Base-by-base conservation (phyloP, 805 yeast genomes). In the Ogataea neopini region DNA sequence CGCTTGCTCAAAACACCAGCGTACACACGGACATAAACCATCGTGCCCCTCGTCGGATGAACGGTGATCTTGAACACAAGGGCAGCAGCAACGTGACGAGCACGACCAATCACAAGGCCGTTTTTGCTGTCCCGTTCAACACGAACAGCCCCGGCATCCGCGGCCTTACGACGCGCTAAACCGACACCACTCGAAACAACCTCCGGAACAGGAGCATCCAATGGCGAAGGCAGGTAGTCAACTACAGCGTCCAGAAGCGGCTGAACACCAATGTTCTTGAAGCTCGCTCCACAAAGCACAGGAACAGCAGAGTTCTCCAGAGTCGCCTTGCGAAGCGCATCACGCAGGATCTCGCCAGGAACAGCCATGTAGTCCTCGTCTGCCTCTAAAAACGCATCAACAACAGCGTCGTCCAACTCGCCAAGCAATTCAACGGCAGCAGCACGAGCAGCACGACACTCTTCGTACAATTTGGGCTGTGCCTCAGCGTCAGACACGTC, bases 181-280 rank as follows among this genome's bases (percentile, higher is more conserved):
- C 26, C 15, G 6, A 40, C 25, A 3, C 49, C 13, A 14, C 55
- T 28, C 2, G 47, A 51, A 3, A 52, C 52, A 3, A 84, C 73
- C 39, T 80, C 81, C 0, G 96, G 94, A 2, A 76, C 55, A 1
- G 62, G 62, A 0, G 76, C 72, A 51, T 90, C 90, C 2, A 76
- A 53, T 1, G 98, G 98, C 1, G 90, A 81, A 0, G 99, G 98
- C 14, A 94, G 69, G 58, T 78, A 94, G 45, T 79, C 77, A 1
- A 81, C 77, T 10, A 91, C 77, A 0, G 95, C 91, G 66, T 92
- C 97, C 67, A 94, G 68, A 41, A 94, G 70, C 1, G 98, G 97
- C 63, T 94, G 98, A 2, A 94, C 96, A 20, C 99, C 99, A 39
- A 92, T 86, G 63, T 92, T 92, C 55, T 76, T 79, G 68, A 92